These are phyloP conservation scores for Cryptosporidium felis DNA, from an alignment of 169 alveolate genomes.

Conservation along the genomic window DNA sequence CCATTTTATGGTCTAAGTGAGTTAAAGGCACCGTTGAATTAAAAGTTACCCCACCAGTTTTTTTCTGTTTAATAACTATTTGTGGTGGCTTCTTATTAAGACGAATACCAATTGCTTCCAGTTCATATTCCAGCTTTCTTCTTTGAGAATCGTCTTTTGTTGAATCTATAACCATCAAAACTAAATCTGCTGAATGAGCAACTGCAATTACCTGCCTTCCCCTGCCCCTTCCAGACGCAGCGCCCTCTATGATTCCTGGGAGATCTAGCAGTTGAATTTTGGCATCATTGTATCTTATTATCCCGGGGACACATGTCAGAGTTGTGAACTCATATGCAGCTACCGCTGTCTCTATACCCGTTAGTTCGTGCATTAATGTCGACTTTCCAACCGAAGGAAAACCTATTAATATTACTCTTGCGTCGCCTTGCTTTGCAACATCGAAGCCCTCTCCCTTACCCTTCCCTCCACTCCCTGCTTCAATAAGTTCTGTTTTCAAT, in stretches of 20 bases:
- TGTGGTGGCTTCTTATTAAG: slow-evolving; percentile 85
- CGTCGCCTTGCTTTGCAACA: slow-evolving; percentile 90
- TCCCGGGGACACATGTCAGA: slow-evolving; percentile 89
- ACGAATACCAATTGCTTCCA: slow-evolving; percentile 88
- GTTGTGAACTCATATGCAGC: slow-evolving; percentile 91
- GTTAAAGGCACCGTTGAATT: slow-evolving; percentile 84
- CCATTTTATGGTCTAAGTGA: slow-evolving; percentile 83
- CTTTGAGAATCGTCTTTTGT: slow-evolving; percentile 83
- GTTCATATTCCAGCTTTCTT: slow-evolving; percentile 83
- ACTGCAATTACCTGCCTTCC: slow-evolving; percentile 95
- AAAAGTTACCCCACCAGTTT: slow-evolving; percentile 84
- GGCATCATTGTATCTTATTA: slow-evolving; percentile 86
- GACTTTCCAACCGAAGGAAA: slow-evolving; percentile 91
- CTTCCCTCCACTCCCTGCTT: slow-evolving; percentile 79
- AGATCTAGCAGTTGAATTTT: slow-evolving; percentile 93
- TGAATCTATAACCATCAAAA: slow-evolving; percentile 79
- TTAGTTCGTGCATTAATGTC: slow-evolving; percentile 82
- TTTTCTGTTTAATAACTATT: slow-evolving; percentile 81
- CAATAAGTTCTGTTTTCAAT: slow-evolving; percentile 81
- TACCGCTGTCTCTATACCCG: slow-evolving; percentile 85
- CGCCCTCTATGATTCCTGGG: slow-evolving; percentile 97
- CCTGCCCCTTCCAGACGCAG: slow-evolving; percentile 94
- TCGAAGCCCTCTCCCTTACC: slow-evolving; percentile 88
- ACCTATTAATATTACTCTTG: slow-evolving; percentile 90
- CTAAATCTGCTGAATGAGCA: slow-evolving; percentile 86